Conservation (phyloP, 1,284 basidiomycete species). For the Pseudozyma thailandica region DNA sequence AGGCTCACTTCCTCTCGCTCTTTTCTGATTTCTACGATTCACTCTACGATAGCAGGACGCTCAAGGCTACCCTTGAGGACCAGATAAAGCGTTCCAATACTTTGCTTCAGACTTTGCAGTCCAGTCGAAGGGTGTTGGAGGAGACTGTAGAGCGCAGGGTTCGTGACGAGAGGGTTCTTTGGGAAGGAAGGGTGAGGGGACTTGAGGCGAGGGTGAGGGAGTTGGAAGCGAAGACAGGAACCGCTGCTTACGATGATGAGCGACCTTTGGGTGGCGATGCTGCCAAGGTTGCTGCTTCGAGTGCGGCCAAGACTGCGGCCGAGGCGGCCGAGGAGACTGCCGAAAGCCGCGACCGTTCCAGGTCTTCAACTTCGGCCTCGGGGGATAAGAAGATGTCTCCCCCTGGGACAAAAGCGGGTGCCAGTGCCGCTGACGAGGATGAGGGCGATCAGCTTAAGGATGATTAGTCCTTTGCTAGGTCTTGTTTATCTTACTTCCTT, state of each 20-base stretch:
- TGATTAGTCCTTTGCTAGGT: constrained; percentile 10
- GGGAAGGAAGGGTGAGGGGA: constrained; percentile 54
- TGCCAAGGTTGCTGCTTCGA: not conserved
- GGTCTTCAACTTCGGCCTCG: constrained; percentile 3
- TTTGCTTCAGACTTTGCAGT: constrained; percentile 64
- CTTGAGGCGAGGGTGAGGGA: constrained; percentile 54
- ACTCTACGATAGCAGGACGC: constrained; percentile 63
- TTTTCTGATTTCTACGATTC: constrained; percentile 66
- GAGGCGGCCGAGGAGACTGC: constrained; percentile 12
- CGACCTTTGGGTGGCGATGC: constrained; percentile 5
- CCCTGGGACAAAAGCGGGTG: not conserved
- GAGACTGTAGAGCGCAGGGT: constrained; percentile 62
- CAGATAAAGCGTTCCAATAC: constrained; percentile 65
- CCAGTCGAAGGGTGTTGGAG: constrained; percentile 59
- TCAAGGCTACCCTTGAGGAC: constrained; percentile 65
- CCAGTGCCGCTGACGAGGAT: constrained; percentile 18
- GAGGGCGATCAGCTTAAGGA: constrained; percentile 41
- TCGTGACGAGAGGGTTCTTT: constrained; percentile 53
- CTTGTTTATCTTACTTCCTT: not conserved
- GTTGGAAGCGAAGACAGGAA: constrained; percentile 43
- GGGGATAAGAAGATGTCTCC: constrained; percentile 9
- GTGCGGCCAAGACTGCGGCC: not conserved
- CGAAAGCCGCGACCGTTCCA: constrained; percentile 21
- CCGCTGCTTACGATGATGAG: constrained; percentile 20
- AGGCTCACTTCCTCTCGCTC: constrained; percentile 62